These are phyloP conservation scores for Silene noctiflora DNA, from an alignment of 179 eudicot species.

Conservation along the genomic window DNA sequence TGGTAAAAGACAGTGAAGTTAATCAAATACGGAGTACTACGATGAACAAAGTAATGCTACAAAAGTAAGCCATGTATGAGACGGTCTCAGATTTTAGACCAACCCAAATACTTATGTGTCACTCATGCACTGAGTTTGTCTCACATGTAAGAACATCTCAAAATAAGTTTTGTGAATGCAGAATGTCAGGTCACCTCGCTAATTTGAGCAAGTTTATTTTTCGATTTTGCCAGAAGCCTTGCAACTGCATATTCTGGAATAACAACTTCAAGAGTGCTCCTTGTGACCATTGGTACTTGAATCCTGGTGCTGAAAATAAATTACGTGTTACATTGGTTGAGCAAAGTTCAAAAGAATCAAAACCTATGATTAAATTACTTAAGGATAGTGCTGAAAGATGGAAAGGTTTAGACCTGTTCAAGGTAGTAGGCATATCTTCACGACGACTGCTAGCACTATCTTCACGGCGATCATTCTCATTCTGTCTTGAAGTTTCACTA, in stretches of 20 bases:
- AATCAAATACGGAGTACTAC: background rate
- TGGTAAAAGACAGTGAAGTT: slow-evolving; percentile 3
- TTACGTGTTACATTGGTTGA: background rate
- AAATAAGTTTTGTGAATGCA: background rate
- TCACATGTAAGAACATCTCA: too few species aligned
- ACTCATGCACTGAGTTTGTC: too few species aligned
- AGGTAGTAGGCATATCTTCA: slow-evolving; percentile 56
- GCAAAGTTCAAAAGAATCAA: background rate
- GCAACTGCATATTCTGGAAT: slow-evolving; percentile 81
- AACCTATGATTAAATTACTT: background rate
- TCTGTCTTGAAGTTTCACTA: slow-evolving; percentile 51
- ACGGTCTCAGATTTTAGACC: background rate
- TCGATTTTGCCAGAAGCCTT: slow-evolving; percentile 72
- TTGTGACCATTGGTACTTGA: slow-evolving; percentile 68
- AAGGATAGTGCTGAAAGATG: background rate
- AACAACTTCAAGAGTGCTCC: slow-evolving; percentile 87
- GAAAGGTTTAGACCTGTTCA: slow-evolving; percentile 43
- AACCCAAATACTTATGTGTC: too few species aligned
- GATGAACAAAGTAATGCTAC: background rate
- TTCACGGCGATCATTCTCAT: slow-evolving; percentile 64
- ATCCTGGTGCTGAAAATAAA: slow-evolving; percentile 36
- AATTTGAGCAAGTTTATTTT: slow-evolving; percentile 82
- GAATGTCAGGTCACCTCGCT: slow-evolving; percentile 57
- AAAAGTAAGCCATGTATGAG: background rate
- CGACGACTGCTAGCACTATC: slow-evolving; percentile 53